phyloP scores from a whole-genome alignment of 2,329 filamentous ascomycete species.

The Colletotrichum chrysophilum region DNA sequence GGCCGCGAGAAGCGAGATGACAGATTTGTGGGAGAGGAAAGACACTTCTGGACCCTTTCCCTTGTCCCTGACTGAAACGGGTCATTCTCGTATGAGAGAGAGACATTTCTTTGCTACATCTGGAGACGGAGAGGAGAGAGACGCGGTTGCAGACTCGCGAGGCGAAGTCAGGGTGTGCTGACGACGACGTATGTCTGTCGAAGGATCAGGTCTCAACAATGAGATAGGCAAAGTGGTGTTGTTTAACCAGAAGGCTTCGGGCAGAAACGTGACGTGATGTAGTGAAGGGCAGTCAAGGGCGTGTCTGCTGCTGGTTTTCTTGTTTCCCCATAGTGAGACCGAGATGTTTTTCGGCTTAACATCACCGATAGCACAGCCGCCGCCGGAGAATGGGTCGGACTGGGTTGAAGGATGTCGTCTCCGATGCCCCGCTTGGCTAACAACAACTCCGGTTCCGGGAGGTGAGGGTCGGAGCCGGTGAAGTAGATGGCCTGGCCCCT shows the following conservation, averaged over 20 bases:
- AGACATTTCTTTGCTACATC: background rate
- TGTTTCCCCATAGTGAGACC: background rate
- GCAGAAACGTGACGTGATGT: background rate
- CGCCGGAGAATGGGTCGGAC: background rate
- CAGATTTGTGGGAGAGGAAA: background rate
- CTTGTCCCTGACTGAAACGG: background rate
- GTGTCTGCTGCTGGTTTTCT: too few relatives aligned
- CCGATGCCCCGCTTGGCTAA: background rate
- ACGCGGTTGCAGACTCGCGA: background rate
- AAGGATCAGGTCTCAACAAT: background rate
- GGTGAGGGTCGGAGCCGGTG: background rate
- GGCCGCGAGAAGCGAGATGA: background rate
- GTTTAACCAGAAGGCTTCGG: background rate
- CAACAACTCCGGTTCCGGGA: background rate
- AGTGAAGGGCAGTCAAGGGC: too few relatives aligned
- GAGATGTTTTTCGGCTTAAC: background rate
- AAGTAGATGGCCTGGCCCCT: background rate
- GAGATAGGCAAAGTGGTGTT: fast-evolving
- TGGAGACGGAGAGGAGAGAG: background rate
- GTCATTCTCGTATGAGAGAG: background rate
- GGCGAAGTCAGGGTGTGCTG: background rate
- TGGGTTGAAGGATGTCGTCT: background rate
- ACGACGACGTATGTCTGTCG: background rate
- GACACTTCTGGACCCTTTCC: background rate
- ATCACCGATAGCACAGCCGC: background rate